Evolutionary conservation across 805 yeast genomes (phyloP), one percentile per base, ranked within the genome.

Genomic region (Saccharomyces eubayanus): DNA sequence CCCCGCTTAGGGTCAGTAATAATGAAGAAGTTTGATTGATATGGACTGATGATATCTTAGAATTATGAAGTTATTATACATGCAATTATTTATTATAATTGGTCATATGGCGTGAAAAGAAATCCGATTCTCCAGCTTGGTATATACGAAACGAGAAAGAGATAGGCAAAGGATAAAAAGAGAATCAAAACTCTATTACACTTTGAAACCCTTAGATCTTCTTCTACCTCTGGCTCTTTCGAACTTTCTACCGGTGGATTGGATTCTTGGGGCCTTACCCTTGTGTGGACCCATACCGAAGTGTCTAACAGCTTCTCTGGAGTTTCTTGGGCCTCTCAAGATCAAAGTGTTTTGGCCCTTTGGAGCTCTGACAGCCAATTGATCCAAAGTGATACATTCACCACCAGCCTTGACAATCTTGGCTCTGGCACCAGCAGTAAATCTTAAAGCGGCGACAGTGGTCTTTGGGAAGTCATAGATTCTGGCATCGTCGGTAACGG

Each of bases 141-240:
- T 36, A 36, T 16, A 36, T 8, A 36, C 20, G 43, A 36, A 36
- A 10, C 24, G 20, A 36, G 21, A 21, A 16, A 16, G 16, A 36
- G 10, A 16, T 16, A 36, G 24, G 11, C 6, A 36, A 11, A 16
- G 20, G 16, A 16, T 16, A 36, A 36, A 16, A 16, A 16, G 24
- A 16, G 24, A 16, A 8, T 2, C 12, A 6, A n/a, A 36, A 24
- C 5, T 36, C 16, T 36, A 36, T 89, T 92, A 94, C 81, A 94
- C 99, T 88, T 94, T 94, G 99, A 94, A 94, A 83, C 96, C 99
- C 86, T 95, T 90, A 68, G 98, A 91, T 78, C 83, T 86, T 83
- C 99, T 85, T 80, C 87, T 95, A 86, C 99, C 99, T 89, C 99
- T 94, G 73, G 97, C 99, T 81, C 94, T 90, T 86, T 94, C 99